A percentile compares a stretch with the other conserved stretches of the same genome.
These are phyloP conservation scores for Nematocida sp. DNA, from an alignment of 371 early-diverging fungal species.

Conservation along the genomic window DNA sequence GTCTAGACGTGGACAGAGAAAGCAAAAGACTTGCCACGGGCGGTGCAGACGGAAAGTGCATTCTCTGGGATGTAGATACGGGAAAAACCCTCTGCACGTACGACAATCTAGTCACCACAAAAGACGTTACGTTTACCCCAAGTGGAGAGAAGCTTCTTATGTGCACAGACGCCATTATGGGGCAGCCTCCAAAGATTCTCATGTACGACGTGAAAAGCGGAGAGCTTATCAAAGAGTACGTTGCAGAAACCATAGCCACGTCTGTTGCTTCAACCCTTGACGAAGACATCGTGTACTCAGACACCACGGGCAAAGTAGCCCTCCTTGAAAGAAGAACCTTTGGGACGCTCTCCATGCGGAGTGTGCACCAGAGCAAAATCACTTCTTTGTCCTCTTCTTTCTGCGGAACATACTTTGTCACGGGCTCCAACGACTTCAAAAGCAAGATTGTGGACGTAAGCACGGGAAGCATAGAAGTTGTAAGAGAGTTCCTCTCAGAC, in stretches of 20 bases:
- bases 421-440: constrained; percentile 85
- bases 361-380: constrained; percentile 71
- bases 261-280: constrained; percentile 81
- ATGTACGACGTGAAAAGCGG: constrained; percentile 70
- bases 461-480: constrained; percentile 68
- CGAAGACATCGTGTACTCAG: constrained; percentile 68
- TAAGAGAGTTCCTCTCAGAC: constrained; percentile 79
- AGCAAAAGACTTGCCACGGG: constrained; percentile 74
- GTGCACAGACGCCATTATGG: constrained; percentile 84
- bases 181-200: constrained; percentile 73
- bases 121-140: constrained; percentile 78
- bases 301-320: constrained; percentile 66
- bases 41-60: constrained; percentile 82
- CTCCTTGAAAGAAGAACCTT: constrained; percentile 55
- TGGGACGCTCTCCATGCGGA: constrained; percentile 65
- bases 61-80: constrained; percentile 84
- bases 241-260: constrained; percentile 78
- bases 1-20: constrained; percentile 69
- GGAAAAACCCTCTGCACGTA: constrained; percentile 79
- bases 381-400: constrained; percentile 82
- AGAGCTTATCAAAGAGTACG: constrained; percentile 64
- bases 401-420: constrained; percentile 87
- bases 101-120: constrained; percentile 79
- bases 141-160: constrained; percentile 75
- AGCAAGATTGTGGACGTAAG: constrained; percentile 78